Evolutionary conservation across 805 yeast species (phyloP).

Genomic region (Saturnispora besseyi): DNA sequence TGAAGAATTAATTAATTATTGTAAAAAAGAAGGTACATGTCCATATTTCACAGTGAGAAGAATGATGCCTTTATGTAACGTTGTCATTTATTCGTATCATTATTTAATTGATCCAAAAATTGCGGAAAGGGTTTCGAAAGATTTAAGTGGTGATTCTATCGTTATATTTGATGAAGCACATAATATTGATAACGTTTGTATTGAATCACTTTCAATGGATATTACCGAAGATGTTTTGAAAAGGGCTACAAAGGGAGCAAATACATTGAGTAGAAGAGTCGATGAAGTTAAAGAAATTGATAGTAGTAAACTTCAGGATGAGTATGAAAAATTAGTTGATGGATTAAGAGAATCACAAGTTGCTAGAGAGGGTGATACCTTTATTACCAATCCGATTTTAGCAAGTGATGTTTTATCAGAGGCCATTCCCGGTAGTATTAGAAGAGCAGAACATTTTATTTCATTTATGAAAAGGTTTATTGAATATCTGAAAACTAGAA

Average conservation of each 20-base stretch:
- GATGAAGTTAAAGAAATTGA: slow-evolving; percentile 78
- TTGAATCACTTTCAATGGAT: slow-evolving; percentile 87
- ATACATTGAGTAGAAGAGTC: slow-evolving; percentile 67
- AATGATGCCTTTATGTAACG: slow-evolving; percentile 91
- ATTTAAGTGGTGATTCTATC: slow-evolving; percentile 84
- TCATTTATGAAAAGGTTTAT: slow-evolving; percentile 88
- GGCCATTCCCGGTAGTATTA: slow-evolving; percentile 94
- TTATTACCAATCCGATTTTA: slow-evolving; percentile 80
- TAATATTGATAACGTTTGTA: slow-evolving; percentile 97
- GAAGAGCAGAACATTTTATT: slow-evolving; percentile 95
- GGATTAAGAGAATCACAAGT: slow-evolving; percentile 81
- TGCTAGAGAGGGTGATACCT: slow-evolving; percentile 46
- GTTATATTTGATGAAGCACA: slow-evolving; percentile 98
- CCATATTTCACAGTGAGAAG: slow-evolving; percentile 97
- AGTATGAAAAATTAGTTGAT: slow-evolving; percentile 82
- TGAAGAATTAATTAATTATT: slow-evolving; percentile 69
- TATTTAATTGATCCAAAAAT: slow-evolving; percentile 94
- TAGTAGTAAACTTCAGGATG: slow-evolving; percentile 75
- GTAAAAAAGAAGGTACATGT: slow-evolving; percentile 74
- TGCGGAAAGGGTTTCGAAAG: slow-evolving; percentile 89
- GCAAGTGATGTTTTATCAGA: slow-evolving; percentile 81
- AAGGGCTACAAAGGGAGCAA: slow-evolving; percentile 82
- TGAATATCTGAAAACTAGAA: slow-evolving; percentile 90
- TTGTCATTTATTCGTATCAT: slow-evolving; percentile 93
- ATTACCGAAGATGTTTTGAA: slow-evolving; percentile 83